Evolutionary conservation across 305 asterid genomes (phyloP).

Genomic region (Fraxinus greggii): DNA sequence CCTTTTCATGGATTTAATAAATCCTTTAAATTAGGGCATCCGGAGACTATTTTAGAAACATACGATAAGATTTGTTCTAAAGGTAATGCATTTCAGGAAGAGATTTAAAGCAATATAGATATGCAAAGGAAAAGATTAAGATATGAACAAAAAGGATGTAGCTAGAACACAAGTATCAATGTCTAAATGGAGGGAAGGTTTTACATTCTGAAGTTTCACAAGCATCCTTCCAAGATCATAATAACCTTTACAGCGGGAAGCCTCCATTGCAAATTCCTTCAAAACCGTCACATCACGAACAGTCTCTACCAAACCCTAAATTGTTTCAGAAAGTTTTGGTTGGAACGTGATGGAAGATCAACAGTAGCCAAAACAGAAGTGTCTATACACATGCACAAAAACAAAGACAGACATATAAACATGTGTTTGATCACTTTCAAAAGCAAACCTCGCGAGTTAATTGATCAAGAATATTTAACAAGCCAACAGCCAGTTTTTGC

Average conservation of each 20-base stretch:
- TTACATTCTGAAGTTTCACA: constrained; percentile 83
- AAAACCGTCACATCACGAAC: constrained; percentile 73
- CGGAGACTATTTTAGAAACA: constrained; percentile 4
- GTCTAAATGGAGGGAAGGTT: constrained; percentile 29
- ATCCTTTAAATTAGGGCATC: background rate
- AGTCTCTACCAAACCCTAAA: constrained; percentile 76
- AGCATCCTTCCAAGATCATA: constrained; percentile 91
- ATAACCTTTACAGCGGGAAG: constrained; percentile 80
- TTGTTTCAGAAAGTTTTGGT: constrained; percentile 30
- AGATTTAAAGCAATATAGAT: background rate
- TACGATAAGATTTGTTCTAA: background rate
- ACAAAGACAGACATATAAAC: constrained; percentile 6
- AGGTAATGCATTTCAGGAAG: constrained; percentile 4
- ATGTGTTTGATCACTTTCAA: constrained; percentile 18
- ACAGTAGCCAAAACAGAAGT: constrained; percentile 16
- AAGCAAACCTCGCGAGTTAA: constrained; percentile 78
- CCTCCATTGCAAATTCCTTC: constrained; percentile 92
- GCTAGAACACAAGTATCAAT: constrained; percentile 3
- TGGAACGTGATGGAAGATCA: constrained; percentile 21
- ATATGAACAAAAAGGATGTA: background rate
- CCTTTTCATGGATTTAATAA: background rate
- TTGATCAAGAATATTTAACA: constrained; percentile 80
- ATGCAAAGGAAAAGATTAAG: constrained; percentile 16
- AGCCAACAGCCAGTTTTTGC: constrained; percentile 92
- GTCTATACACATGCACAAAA: constrained; percentile 2